These are phyloP conservation scores for Leptomonas pyrrhocoris DNA, from an alignment of 208 protist species.

Conservation along the genomic window DNA sequence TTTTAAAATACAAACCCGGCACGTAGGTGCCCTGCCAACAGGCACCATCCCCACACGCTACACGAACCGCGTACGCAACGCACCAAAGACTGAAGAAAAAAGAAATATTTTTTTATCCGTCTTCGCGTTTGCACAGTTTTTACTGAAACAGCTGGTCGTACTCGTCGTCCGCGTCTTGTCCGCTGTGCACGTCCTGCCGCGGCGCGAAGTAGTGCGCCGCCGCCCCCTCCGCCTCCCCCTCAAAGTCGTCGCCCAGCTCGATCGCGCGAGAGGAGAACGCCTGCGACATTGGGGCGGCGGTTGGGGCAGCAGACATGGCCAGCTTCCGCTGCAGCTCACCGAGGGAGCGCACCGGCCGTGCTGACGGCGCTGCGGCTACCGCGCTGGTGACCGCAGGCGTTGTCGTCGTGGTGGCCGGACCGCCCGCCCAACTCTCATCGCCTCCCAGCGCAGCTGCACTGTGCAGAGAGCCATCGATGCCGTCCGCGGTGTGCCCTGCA, in stretches of 20 bases:
- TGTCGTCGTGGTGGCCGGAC: neutral
- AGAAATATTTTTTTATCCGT: neutral
- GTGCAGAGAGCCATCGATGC: conserved; percentile 14
- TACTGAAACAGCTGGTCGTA: conserved; percentile 43
- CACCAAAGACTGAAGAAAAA: too few species aligned
- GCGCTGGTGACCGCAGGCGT: neutral
- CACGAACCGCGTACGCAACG: neutral
- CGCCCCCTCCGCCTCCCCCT: conserved; percentile 36
- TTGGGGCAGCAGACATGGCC: conserved; percentile 6
- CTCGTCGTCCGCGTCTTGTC: conserved; percentile 36
- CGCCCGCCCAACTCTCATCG: neutral
- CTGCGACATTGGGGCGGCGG: neutral
- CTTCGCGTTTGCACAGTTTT: neutral
- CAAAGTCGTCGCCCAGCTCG: conserved; percentile 31
- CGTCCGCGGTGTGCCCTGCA: neutral
- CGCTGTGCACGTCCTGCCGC: conserved; percentile 30
- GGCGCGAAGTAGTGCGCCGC: conserved; percentile 53
- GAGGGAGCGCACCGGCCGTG: conserved; percentile 24
- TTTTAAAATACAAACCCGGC: too few species aligned
- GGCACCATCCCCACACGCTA: too few species aligned
- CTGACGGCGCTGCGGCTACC: neutral
- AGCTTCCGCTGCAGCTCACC: conserved; percentile 38
- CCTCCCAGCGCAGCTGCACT: neutral
- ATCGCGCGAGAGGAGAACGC: conserved; percentile 4
- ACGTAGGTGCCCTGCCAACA: too few species aligned